These are phyloP conservation scores for Solanum etuberosum DNA, from an alignment of 257 asterid species.

Conservation along the genomic window DNA sequence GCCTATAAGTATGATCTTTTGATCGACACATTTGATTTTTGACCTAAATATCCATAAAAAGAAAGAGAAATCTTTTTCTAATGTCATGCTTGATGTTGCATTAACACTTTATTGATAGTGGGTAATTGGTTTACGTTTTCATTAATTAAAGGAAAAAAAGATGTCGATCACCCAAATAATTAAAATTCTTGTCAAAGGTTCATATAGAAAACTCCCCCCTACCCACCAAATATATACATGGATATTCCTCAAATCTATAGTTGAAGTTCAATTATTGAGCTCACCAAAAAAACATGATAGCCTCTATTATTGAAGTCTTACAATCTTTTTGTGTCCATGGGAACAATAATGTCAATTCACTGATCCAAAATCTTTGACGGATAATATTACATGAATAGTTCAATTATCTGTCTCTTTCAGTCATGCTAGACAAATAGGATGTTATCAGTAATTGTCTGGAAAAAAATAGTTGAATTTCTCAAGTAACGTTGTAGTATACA, in stretches of 20 bases:
- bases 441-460: neutral
- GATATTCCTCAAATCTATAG: neutral
- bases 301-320: neutral
- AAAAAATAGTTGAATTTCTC: neutral
- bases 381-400: neutral
- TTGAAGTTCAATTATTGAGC: neutral
- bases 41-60: neutral
- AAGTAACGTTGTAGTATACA: neutral
- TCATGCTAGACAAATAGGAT: neutral
- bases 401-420: neutral
- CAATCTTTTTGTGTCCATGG: neutral
- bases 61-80: neutral
- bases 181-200: neutral
- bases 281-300: neutral
- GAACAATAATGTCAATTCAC: constrained; percentile 1
- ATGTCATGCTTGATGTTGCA: neutral
- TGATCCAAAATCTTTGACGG: neutral
- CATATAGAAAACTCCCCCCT: neutral
- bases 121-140: neutral
- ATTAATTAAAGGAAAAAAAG: neutral
- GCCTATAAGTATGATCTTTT: neutral
- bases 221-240: neutral
- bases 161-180: neutral
- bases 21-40: neutral
- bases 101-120: neutral